Percentiles rank a stretch among this genome's conserved stretches.
Evolutionary conservation across 257 asterid genomes (phyloP).

Genomic region (Henckelia pumila): DNA sequence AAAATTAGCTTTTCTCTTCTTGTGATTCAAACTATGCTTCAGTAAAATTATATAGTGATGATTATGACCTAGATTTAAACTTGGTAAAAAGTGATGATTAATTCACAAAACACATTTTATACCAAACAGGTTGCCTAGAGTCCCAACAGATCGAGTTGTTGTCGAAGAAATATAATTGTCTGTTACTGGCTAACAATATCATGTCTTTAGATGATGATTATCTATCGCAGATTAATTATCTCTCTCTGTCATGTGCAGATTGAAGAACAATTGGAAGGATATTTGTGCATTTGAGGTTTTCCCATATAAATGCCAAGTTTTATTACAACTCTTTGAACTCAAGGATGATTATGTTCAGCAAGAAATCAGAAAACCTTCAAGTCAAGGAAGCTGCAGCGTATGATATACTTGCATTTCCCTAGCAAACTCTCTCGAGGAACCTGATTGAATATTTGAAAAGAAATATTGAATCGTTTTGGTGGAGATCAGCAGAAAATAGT

Average conservation of each 20-base stretch:
- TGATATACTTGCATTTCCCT: slow-evolving; percentile 31
- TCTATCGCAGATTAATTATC: slow-evolving; percentile 13
- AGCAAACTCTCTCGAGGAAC: slow-evolving; percentile 17
- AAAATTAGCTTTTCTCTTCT: neutral
- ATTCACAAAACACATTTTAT: slow-evolving; percentile 11
- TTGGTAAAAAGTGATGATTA: neutral
- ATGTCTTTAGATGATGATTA: neutral
- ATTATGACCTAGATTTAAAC: neutral
- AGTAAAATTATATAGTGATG: neutral
- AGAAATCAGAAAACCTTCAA: slow-evolving; percentile 75
- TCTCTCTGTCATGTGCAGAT: slow-evolving; percentile 40
- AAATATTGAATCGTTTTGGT: neutral
- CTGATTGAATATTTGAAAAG: slow-evolving; percentile 17
- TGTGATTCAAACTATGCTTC: slow-evolving; percentile 10
- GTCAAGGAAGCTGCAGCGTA: slow-evolving; percentile 64
- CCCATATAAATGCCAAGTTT: slow-evolving; percentile 63
- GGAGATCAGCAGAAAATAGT: too few species aligned
- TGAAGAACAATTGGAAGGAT: slow-evolving; percentile 73
- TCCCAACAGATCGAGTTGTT: neutral
- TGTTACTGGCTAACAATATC: neutral
- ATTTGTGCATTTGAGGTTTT: slow-evolving; percentile 74
- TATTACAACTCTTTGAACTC: slow-evolving; percentile 74
- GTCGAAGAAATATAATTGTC: slow-evolving; percentile 20
- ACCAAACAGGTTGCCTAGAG: neutral
- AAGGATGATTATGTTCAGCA: slow-evolving; percentile 81